Evolutionary conservation across 768 basidiomycete genomes (phyloP).

Genomic region (Amanita thiersii): DNA sequence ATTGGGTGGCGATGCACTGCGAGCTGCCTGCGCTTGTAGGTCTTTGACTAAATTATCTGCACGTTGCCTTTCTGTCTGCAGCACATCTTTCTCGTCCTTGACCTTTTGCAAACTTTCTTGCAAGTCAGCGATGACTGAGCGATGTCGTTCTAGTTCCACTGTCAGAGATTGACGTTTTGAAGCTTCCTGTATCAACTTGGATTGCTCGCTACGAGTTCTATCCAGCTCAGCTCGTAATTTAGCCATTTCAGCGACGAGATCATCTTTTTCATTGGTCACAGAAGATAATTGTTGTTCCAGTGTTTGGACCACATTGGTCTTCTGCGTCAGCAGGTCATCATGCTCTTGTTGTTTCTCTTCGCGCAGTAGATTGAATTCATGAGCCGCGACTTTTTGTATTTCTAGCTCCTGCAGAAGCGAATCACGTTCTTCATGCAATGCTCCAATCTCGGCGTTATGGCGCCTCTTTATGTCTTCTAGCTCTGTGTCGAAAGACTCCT

Average conservation of each 20-base stretch:
- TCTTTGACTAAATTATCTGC: conserved; percentile 70
- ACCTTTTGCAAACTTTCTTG: conserved; percentile 71
- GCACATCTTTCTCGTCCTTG: conserved; percentile 74
- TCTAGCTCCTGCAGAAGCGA: conserved; percentile 51
- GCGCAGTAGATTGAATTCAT: conserved; percentile 39
- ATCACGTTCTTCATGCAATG: conserved; percentile 39
- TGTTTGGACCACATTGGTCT: conserved; percentile 32
- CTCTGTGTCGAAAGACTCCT: conserved; percentile 30
- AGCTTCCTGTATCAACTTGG: conserved; percentile 58
- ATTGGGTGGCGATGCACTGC: conserved; percentile 51
- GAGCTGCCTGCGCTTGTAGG: conserved; percentile 63
- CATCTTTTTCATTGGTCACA: conserved; percentile 35
- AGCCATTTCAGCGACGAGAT: conserved; percentile 37
- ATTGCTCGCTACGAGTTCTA: conserved; percentile 48
- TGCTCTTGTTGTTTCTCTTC: conserved; percentile 34
- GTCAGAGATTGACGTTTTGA: conserved; percentile 70
- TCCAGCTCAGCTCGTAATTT: conserved; percentile 53
- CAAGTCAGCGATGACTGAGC: conserved; percentile 65
- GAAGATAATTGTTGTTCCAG: conserved; percentile 43
- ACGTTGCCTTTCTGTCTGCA: conserved; percentile 64
- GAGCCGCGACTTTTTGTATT: conserved; percentile 43
- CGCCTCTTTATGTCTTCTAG: conserved; percentile 43
- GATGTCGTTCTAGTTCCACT: conserved; percentile 71
- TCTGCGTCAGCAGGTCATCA: conserved; percentile 42
- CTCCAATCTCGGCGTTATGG: conserved; percentile 40